Evolutionary conservation across 2,329 filamentous ascomycete species (phyloP), one percentile per base, ranked within the genome.

Genomic region (Colletotrichum tamarilloi): DNA sequence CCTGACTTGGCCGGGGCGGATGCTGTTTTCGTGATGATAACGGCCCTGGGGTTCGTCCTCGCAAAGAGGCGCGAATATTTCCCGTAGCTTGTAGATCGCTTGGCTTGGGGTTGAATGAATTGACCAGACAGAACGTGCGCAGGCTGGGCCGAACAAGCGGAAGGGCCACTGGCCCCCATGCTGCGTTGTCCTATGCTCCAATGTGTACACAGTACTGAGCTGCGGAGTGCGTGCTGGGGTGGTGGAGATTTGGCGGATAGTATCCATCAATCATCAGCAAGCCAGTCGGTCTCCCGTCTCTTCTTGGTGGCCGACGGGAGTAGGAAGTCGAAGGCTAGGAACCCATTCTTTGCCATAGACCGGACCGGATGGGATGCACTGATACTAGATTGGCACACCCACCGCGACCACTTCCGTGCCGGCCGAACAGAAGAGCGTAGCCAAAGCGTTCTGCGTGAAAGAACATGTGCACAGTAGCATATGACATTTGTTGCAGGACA

Each of bases 21-120:
- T 73, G 49, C 71, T 69, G 35, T 73, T 73, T 73, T 70, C 55
- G 71, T 71, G 71, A 66, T 57, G 71, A 70, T 70, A 70, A 62
- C 67, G 62, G 71, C 67, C 67, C 71, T 67, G 60, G 60, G 60
- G 60, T 62, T 70, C 65, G 67, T 62, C 53, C 26, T 73, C 58
- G 67, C 46, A 56, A 72, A 66, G 52, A 69, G 66, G 67, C 67
- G 62, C 71, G 67, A 73, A 66, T 73, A 73, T 66, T 70, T 73
- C 67, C 70, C 71, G 67, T 73, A 70, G 71, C 62, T 56, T 73
- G 66, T 57, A 73, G 67, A 73, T 73, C 67, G 35, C 35, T 60
- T 56, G 65, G 24, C 46, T 69, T 58, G 62, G 62, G 59, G 60
- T 73, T 73, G 67, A 57, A 65, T 70, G 60, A 65, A 62, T 65